Evolutionary conservation across 495 filamentous ascomycete species (phyloP).

Genomic region (Saxophila tyrrhenica): DNA sequence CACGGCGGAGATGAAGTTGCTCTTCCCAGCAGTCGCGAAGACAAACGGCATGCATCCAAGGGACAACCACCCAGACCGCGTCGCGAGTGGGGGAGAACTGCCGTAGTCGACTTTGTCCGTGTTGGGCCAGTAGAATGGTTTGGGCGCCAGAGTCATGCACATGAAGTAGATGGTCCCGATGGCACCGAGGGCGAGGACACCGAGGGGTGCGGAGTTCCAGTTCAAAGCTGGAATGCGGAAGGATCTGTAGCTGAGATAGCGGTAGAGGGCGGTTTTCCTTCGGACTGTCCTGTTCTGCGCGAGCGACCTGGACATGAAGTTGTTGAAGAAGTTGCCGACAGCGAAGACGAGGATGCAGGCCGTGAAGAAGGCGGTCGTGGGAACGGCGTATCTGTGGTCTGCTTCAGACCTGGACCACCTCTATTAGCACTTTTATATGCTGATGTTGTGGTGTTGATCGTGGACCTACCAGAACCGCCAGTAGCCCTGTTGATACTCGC

Average conservation of each 20-base stretch:
- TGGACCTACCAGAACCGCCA: slow-evolving; percentile 40
- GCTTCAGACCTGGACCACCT: slow-evolving; percentile 36
- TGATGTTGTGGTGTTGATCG: not conserved
- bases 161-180: slow-evolving; percentile 39
- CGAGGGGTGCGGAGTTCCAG: slow-evolving; percentile 37
- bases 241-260: slow-evolving; percentile 35
- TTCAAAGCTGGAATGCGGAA: slow-evolving; percentile 27
- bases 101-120: slow-evolving; percentile 29
- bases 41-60: slow-evolving; percentile 22
- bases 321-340: slow-evolving; percentile 26
- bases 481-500: slow-evolving; percentile 33
- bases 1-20: slow-evolving; percentile 19
- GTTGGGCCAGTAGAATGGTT: slow-evolving; percentile 50
- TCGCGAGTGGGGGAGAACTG: slow-evolving; percentile 25
- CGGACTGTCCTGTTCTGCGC: slow-evolving; percentile 1
- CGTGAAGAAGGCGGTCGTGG: slow-evolving; percentile 40
- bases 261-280: slow-evolving; percentile 20
- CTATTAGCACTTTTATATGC: not conserved
- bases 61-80: slow-evolving; percentile 21
- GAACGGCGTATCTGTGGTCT: slow-evolving; percentile 41
- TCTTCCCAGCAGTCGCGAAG: slow-evolving; percentile 21
- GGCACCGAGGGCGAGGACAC: slow-evolving; percentile 31
- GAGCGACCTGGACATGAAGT: slow-evolving; percentile 7
- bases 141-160: slow-evolving; percentile 39
- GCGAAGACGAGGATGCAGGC: slow-evolving; percentile 38